Evolutionary conservation across 129 eudicot species (phyloP), one percentile per base, ranked within the genome.

Genomic region (Arctium lappa): DNA sequence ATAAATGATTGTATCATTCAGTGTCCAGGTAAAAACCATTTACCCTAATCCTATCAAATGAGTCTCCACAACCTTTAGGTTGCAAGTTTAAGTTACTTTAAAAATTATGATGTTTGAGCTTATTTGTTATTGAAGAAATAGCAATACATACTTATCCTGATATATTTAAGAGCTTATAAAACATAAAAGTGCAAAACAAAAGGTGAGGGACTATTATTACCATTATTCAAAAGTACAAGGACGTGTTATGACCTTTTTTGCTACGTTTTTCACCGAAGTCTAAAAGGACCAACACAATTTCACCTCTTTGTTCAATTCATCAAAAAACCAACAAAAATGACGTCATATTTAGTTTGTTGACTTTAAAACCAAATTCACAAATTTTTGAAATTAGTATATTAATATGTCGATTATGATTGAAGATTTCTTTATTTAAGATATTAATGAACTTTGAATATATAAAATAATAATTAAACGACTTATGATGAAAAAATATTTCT

Each of bases 251-350:
- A 62, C 84, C 18, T 33, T 22, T 73, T 56, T 7, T 3, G 53
- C 16, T 50, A 72, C 72, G 72, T 37, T 53, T 56, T 72, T 31
- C 84, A 36, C 77, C 83, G 29, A 80, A 70, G 53, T 71, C 83
- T 76, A 80, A 70, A 70, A 18, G 29, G 36, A 72, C 72, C 78
- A 72, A 72, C 84, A 44, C 60, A 72, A 65, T 53, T 31, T 72
- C 72, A 72, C 62, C 31, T 72, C 72, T 56, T 30, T 72, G 73
- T 73, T 27, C 72, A 73, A 81, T 18, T 29, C 84, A 81, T 60
- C 50, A 72, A 50, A 22, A 39, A 80, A 27, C 84, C 78, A 80
- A 18, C 63, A 53, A 72, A 72, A 70, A 80, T 72, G 84, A 56
- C 78, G 73, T 72, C 50, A 12, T 70, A 46, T 70, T 29, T 80